phyloP scores from a whole-genome alignment of 2,329 filamentous ascomycete genomes.

The Fusarium sterilihyphosum region DNA sequence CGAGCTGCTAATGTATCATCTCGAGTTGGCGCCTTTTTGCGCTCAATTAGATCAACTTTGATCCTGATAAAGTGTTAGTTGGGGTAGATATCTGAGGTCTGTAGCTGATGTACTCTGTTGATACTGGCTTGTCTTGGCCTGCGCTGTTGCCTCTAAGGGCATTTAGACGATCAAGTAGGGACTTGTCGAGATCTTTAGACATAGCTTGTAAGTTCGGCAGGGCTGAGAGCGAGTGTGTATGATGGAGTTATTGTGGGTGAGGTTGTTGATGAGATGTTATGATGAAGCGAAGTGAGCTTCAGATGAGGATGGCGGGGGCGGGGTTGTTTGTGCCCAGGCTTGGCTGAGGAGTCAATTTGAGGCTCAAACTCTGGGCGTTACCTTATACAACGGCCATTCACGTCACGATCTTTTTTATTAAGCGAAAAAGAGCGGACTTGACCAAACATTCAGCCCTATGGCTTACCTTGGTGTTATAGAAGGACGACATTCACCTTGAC shows the following conservation, averaged over 20 bases:
- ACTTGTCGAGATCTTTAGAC: conserved; percentile 54
- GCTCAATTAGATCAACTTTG: conserved; percentile 53
- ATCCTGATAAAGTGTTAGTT: conserved; percentile 28
- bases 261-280: conserved; percentile 6
- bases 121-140: conserved; percentile 50
- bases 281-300: conserved; percentile 7
- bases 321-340: conserved; percentile 19
- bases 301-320: conserved; percentile 27
- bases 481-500: too few species aligned
- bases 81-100: background rate
- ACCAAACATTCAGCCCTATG: background rate
- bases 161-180: conserved; percentile 64
- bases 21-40: conserved; percentile 54
- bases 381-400: background rate
- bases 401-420: background rate
- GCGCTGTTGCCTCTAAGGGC: conserved; percentile 54
- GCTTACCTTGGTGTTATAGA: background rate
- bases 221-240: background rate
- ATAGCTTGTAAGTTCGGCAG: conserved; percentile 19
- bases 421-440: background rate
- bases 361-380: background rate
- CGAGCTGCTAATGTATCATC: conserved; percentile 64
- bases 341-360: background rate
- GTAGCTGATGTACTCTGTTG: conserved; percentile 52
- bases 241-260: background rate